Base-by-base conservation (phyloP, 2,329 filamentous ascomycete genomes). In the Phialocephala sp. region DNA sequence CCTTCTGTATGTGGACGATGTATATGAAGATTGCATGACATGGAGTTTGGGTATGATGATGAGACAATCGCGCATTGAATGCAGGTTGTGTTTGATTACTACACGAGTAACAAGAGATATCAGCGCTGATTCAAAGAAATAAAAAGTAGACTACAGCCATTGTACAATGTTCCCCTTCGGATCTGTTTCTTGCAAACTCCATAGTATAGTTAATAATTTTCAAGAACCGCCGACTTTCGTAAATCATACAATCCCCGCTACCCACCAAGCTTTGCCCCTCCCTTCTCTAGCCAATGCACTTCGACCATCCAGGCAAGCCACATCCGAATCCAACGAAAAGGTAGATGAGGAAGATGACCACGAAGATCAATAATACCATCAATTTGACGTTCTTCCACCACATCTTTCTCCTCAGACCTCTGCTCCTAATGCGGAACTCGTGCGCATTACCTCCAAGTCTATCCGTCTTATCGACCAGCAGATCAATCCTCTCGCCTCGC, bases 351-450 rank as follows among this genome's bases (percentile, higher is more conserved):
- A 92, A 91, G 9, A 92, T 77, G 24, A 95, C 79, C 1, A 94
- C 92, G 54, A 97, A 75, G 4, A 79, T 83, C 68, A 94, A 76
- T 72, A 99, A 79, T 8, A 87, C 89, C 93, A 98, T 97, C 72
- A 99, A 80, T 82, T 96, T 96, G 55, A 97, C 86, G 78, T 99
- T 98, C 89, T 98, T 98, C 94, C 94, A 98, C 95, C 95, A 99
- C 95, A 99, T 98, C 79, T 90, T 87, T 76, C 96, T 86, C 81
- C 95, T 91, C 73, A 99, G 79, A 0, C 93, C 93, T 32, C 93
- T 84, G 77, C 91, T 96, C 72, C 94, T 85, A 20, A 98, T 89
- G 60, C 95, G 84, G 77, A 99, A 99, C 77, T 99, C 95, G 73
- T 90, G 85, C 61, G 95, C 93, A 77, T 89, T 95, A 35, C 92